These are phyloP conservation scores for Hymenoscyphus infarciens DNA, from an alignment of 2,329 filamentous ascomycete species.

Conservation along the genomic window DNA sequence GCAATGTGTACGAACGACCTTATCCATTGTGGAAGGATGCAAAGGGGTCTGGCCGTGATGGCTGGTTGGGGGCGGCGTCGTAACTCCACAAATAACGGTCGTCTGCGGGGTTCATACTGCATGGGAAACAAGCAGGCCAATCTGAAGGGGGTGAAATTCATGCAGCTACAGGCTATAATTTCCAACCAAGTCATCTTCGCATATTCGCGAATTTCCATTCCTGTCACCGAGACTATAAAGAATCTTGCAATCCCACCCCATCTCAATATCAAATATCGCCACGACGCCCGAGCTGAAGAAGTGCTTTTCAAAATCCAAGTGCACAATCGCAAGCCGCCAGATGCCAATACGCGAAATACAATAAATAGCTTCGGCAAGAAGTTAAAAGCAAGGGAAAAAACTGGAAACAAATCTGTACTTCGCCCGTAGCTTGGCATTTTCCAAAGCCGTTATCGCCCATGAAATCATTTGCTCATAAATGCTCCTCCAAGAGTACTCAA, in stretches of 20 bases:
- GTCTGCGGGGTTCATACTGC: slow-evolving; percentile 3
- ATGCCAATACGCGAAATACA: slow-evolving; percentile 5
- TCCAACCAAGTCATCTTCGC: slow-evolving; percentile 8
- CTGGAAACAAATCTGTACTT: slow-evolving; percentile 7
- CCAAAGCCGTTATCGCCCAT: slow-evolving; percentile 1
- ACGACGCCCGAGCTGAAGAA: slow-evolving; percentile 7
- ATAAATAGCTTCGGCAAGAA: not conserved
- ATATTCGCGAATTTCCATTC: slow-evolving; percentile 7
- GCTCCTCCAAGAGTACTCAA: not conserved
- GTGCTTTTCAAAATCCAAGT: slow-evolving; percentile 2
- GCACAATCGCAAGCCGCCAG: not conserved
- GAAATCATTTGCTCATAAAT: slow-evolving; percentile 6
- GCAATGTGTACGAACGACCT: not conserved
- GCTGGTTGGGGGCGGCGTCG: not conserved
- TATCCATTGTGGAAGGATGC: not conserved
- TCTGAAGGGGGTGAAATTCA: slow-evolving; percentile 10
- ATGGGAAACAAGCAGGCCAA: slow-evolving; percentile 8
- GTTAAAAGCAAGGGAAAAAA: not conserved
- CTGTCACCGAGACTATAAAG: slow-evolving; percentile 11
- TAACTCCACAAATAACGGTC: not conserved
- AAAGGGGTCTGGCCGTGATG: not conserved
- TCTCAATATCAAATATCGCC: slow-evolving; percentile 10
- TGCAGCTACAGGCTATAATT: slow-evolving; percentile 15
- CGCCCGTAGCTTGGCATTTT: not conserved
- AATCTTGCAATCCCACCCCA: not conserved